These are phyloP conservation scores for Phlegmacium glaucopus DNA, from an alignment of 768 basidiomycete species.

Conservation along the genomic window DNA sequence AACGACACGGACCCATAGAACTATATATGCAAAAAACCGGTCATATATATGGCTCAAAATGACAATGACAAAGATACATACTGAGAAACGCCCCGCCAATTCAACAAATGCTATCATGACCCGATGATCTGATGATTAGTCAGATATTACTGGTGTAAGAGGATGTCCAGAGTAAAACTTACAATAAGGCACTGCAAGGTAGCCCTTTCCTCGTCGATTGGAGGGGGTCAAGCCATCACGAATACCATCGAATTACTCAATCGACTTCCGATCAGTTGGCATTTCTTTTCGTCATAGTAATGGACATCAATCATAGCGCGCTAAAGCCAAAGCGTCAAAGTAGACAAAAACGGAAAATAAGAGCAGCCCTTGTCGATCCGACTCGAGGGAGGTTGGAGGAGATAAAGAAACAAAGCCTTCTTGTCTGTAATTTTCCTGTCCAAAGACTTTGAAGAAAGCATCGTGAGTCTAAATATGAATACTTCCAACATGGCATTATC, in stretches of 20 bases:
- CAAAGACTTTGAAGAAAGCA: too few species aligned
- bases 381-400: too few species aligned
- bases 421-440: too few species aligned
- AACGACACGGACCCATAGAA: constrained; percentile 46
- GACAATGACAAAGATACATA: constrained; percentile 21
- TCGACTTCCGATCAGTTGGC: too few species aligned
- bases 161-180: constrained; percentile 18
- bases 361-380: too few species aligned
- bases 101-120: constrained; percentile 69
- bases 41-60: not conserved
- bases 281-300: too few species aligned
- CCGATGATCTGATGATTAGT: constrained; percentile 15
- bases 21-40: constrained; percentile 14
- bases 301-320: too few species aligned
- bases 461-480: too few species aligned
- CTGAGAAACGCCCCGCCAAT: constrained; percentile 73
- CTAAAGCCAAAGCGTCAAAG: too few species aligned
- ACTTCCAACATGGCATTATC: too few species aligned
- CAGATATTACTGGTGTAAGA: not conserved
- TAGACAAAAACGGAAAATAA: too few species aligned
- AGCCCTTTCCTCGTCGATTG: constrained; percentile 55
- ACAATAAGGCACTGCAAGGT: constrained; percentile 60
- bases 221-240: constrained; percentile 59
- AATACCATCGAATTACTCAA: constrained; percentile 26
- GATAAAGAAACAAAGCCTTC: too few species aligned